phyloP scores from a whole-genome alignment of 2,329 filamentous ascomycete genomes.

The Trichoderma simmonsii region DNA sequence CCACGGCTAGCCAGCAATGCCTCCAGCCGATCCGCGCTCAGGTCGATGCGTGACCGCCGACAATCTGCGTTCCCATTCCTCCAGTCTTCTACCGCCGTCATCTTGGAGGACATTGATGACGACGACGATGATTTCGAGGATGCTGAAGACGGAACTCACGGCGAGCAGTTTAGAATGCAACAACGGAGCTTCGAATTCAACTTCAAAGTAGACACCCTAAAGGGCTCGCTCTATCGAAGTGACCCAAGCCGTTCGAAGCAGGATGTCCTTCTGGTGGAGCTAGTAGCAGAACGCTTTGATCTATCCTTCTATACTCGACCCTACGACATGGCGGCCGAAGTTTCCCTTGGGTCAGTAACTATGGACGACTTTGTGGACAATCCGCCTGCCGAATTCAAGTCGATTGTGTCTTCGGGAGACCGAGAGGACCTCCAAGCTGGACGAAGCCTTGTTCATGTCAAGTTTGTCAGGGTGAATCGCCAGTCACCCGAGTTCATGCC shows the following conservation, averaged over 20 bases:
- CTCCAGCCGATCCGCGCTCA: constrained; percentile 43
- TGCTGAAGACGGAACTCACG: constrained; percentile 54
- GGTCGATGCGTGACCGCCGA: constrained; percentile 47
- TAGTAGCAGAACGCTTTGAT: constrained; percentile 85
- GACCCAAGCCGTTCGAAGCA: constrained; percentile 72
- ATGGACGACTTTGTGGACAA: constrained; percentile 95
- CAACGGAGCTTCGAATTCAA: constrained; percentile 95
- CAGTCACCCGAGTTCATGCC: constrained; percentile 91
- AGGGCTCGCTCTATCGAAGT: constrained; percentile 86
- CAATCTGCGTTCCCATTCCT: constrained; percentile 72
- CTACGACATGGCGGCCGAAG: constrained; percentile 90
- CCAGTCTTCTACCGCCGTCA: constrained; percentile 68
- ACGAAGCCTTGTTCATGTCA: constrained; percentile 81
- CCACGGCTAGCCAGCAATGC: constrained; percentile 45
- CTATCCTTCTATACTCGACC: constrained; percentile 84
- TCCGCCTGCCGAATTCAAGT: constrained; percentile 86
- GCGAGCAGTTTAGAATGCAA: constrained; percentile 67
- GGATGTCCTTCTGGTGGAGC: constrained; percentile 81
- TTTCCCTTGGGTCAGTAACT: constrained; percentile 79
- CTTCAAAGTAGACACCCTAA: constrained; percentile 90
- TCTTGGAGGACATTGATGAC: constrained; percentile 72
- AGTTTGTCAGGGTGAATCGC: constrained; percentile 84
- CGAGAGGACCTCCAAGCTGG: constrained; percentile 69
- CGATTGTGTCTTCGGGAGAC: constrained; percentile 85
- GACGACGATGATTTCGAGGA: constrained; percentile 67